Evolutionary conservation across 2,329 filamentous ascomycete genomes (phyloP).

Genomic region (Aplosporella prunicola): DNA sequence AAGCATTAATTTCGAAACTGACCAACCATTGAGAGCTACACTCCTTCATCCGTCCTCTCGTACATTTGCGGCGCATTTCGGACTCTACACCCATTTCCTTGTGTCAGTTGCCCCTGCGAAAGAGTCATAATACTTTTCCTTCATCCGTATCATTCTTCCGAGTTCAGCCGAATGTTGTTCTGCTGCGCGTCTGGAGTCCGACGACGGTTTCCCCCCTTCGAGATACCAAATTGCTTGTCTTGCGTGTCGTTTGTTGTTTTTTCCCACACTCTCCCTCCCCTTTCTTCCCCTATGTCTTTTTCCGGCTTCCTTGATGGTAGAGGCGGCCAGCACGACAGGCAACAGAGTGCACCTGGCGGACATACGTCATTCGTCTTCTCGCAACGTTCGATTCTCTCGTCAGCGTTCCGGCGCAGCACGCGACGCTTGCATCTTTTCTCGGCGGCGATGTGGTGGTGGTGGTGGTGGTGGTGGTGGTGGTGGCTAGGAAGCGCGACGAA

Average conservation of each 20-base stretch:
- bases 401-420: no score
- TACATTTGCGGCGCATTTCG: background rate
- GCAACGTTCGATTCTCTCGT: no score
- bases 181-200: background rate
- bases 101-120: background rate
- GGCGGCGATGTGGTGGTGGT: background rate
- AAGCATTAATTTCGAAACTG: background rate
- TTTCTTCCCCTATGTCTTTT: background rate
- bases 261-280: background rate
- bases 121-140: background rate
- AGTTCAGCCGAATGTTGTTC: background rate
- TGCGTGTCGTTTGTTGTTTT: no score
- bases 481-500: no score
- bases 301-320: background rate
- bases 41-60: background rate
- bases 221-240: conserved; percentile 6
- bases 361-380: background rate
- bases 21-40: background rate
- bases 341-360: no score
- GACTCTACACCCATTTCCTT: background rate
- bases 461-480: background rate
- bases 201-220: background rate
- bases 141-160: background rate
- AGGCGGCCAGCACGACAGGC: no score
- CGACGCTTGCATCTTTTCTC: background rate